Percentiles rank a stretch among this genome's conserved stretches.
Conservation (phyloP, 345 rosid genomes). For the Rhizophora apiculata region DNA sequence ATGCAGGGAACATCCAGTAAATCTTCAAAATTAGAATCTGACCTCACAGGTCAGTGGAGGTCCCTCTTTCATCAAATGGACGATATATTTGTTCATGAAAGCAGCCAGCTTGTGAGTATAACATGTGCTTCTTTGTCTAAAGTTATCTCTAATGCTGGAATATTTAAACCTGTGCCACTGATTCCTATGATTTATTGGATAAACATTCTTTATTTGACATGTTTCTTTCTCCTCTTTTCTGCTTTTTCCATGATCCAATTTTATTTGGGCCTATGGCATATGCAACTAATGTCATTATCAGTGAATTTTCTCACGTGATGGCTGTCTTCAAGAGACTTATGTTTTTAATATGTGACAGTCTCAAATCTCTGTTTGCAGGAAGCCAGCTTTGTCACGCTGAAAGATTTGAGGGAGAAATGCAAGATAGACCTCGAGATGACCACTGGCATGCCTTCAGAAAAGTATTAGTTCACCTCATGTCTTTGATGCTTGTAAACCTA, state of each 20-base stretch:
- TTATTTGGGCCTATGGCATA: too few species aligned
- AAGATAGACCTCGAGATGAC: constrained; percentile 60
- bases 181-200: not conserved
- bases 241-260: too few species aligned
- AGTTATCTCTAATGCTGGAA: not conserved
- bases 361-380: constrained; percentile 47
- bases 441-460: constrained; percentile 42
- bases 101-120: constrained; percentile 71
- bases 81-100: constrained; percentile 56
- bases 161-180: not conserved
- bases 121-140: not conserved
- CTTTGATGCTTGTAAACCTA: constrained; percentile 17
- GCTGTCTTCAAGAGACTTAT: not conserved
- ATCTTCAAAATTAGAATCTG: constrained; percentile 51
- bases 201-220: not conserved
- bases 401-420: constrained; percentile 70
- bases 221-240: too few species aligned
- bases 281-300: too few species aligned
- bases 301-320: not conserved
- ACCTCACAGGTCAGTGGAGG: constrained; percentile 66
- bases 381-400: constrained; percentile 42
- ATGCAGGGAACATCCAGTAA: constrained; percentile 34
- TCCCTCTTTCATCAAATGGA: constrained; percentile 84
- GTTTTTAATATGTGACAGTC: not conserved
- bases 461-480: constrained; percentile 26